These are phyloP conservation scores for Xylaria sp. DNA, from an alignment of 2,329 filamentous ascomycete species.

Conservation along the genomic window DNA sequence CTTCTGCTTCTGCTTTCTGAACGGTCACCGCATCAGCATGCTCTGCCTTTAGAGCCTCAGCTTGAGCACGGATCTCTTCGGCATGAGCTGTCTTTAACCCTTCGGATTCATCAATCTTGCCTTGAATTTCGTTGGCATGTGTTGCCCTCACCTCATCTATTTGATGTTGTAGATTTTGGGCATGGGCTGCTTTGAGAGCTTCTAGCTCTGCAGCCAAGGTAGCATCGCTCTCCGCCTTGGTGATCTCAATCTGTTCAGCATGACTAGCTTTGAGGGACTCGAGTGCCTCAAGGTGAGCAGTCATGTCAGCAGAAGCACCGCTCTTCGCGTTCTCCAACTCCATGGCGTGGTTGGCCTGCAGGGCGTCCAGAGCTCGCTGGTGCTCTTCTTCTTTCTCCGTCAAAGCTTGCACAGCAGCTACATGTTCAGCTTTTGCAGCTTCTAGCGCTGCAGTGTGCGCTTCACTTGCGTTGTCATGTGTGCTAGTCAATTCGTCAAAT, in stretches of 20 bases:
- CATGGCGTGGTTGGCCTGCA: constrained; percentile 67
- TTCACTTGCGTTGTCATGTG: constrained; percentile 39
- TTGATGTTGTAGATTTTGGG: constrained; percentile 55
- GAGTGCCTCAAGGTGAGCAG: constrained; percentile 61
- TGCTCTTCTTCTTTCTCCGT: constrained; percentile 64
- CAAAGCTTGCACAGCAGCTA: constrained; percentile 57
- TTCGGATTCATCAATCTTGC: constrained; percentile 49
- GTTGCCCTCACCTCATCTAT: constrained; percentile 51
- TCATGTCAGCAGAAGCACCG: constrained; percentile 59
- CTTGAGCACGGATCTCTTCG: constrained; percentile 45
- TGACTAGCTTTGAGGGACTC: constrained; percentile 65
- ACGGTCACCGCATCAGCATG: constrained; percentile 47
- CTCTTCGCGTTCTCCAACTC: constrained; percentile 67
- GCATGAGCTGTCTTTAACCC: constrained; percentile 41
- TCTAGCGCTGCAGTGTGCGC: constrained; percentile 48
- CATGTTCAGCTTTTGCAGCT: constrained; percentile 39
- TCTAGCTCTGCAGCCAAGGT: constrained; percentile 54
- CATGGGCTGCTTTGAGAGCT: constrained; percentile 55
- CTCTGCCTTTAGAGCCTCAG: constrained; percentile 50
- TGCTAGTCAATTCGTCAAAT: constrained; percentile 43
- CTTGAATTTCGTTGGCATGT: constrained; percentile 50
- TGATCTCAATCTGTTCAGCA: constrained; percentile 58
- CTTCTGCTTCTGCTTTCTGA: constrained; percentile 36
- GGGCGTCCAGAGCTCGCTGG: constrained; percentile 63
- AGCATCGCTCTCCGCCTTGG: constrained; percentile 56